Conservation (phyloP, 75 land plant genomes). For the Picea glauca region DNA sequence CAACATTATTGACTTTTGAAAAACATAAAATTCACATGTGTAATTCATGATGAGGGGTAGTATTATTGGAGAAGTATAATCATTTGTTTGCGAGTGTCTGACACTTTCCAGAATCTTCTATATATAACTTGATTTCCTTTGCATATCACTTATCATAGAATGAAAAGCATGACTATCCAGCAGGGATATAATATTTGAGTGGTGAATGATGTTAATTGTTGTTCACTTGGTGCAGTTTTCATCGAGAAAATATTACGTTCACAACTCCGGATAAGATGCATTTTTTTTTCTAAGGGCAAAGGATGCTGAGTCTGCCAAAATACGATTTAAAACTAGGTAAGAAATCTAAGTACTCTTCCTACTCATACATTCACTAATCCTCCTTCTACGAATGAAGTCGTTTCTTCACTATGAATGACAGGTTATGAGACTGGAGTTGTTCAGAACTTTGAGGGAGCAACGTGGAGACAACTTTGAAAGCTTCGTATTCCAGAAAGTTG, state of each 20-base stretch:
- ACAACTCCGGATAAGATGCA: neutral
- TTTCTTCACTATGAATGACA: neutral
- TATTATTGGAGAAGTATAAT: too few species aligned
- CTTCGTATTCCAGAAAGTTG: conserved; percentile 35
- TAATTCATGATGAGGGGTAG: too few species aligned
- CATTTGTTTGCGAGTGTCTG: too few species aligned
- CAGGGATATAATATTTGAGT: too few species aligned
- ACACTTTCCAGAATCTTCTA: too few species aligned
- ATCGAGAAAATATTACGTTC: neutral
- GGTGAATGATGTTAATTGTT: too few species aligned
- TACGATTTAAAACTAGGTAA: neutral
- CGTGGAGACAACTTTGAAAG: conserved; percentile 18
- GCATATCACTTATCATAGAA: too few species aligned
- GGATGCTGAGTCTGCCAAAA: neutral
- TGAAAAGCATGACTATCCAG: too few species aligned
- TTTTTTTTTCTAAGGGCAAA: neutral
- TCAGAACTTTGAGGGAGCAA: conserved; percentile 28
- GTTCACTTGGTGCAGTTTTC: neutral
- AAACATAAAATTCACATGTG: too few species aligned
- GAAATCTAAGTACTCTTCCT: neutral
- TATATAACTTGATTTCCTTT: too few species aligned
- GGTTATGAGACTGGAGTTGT: conserved; percentile 37
- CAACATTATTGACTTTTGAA: too few species aligned
- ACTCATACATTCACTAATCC: neutral
- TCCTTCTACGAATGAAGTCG: too few species aligned